Evolutionary conservation across 2,329 filamentous ascomycete species (phyloP), one percentile per base, ranked within the genome.

Genomic region (Pyricularia pennisetigena): DNA sequence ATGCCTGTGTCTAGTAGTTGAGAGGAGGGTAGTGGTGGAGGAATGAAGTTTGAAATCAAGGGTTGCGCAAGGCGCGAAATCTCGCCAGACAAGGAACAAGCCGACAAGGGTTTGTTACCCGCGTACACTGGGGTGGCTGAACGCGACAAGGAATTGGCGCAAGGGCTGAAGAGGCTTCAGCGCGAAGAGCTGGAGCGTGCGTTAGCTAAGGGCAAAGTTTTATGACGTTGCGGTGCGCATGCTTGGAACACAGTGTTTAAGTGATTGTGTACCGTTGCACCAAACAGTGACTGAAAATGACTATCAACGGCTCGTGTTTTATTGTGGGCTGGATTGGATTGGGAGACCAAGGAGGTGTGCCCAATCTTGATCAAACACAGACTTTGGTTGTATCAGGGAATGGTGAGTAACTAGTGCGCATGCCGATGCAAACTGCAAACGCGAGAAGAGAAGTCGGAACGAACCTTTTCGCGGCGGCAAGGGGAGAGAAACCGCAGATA

Each of bases 1-100:
- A 57, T 70, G 35, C n/a, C n/a, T 24, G 23, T 23, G 64, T 26
- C 30, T 66, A 30, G 24, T 57, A 65, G 29, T 65, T 63, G 49
- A n/a, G 23, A 5, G 23, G 5, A 26, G 16, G 7, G n/a, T 63
- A 2, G 10, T 26, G 24, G 23, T 23, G 23, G 24, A 8, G 23
- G 59, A 63, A 26, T 14, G 59, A n/a, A 35, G 59, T 4, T 63
- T 4, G 41, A 49, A 49, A 49, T 49, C 14, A n/a, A 49, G 41
- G 5, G 41, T 5, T 49, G 41, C 41, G 41, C 41, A 20, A 49
- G 41, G 41, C 41, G 41, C 41, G 41, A 49, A 49, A 49, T 49
- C 5, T 49, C 41, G 41, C 20, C 41, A 49, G 41, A n/a, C 41
- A 49, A 49, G 20, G 41, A 49, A n/a, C 41, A 49, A 49, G 41